These are phyloP conservation scores for Pyrenochaeta sp. DNA, from an alignment of 2,329 filamentous ascomycete species.

Conservation along the genomic window DNA sequence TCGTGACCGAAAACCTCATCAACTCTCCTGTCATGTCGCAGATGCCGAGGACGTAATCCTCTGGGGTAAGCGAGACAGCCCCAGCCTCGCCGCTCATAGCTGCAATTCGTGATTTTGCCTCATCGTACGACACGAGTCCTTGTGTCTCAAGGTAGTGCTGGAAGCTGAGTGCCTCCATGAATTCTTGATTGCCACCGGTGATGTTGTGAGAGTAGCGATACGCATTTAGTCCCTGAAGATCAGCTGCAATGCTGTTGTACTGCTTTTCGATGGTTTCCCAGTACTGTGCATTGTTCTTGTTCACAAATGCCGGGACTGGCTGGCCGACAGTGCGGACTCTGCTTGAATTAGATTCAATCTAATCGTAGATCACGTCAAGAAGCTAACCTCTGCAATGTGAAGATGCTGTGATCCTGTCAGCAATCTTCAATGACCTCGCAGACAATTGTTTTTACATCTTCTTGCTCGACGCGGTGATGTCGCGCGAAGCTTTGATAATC, in stretches of 20 bases:
- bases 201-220: slow-evolving; percentile 83
- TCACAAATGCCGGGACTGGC: slow-evolving; percentile 72
- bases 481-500: slow-evolving; percentile 88
- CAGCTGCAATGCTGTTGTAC: slow-evolving; percentile 72
- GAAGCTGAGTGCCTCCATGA: slow-evolving; percentile 90
- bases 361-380: not conserved
- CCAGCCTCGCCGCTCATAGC: slow-evolving; percentile 49
- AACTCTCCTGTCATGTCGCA: slow-evolving; percentile 96
- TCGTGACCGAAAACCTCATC: slow-evolving; percentile 95
- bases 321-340: slow-evolving; percentile 70
- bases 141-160: slow-evolving; percentile 85
- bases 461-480: slow-evolving; percentile 94
- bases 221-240: slow-evolving; percentile 80
- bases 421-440: not conserved
- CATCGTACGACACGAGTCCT: slow-evolving; percentile 72
- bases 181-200: slow-evolving; percentile 86
- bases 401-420: slow-evolving; percentile 67
- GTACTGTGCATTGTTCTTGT: slow-evolving; percentile 74
- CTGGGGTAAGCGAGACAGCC: slow-evolving; percentile 72
- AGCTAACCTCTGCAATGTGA: slow-evolving; percentile 77
- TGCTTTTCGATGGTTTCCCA: slow-evolving; percentile 75
- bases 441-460: slow-evolving; percentile 75
- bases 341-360: slow-evolving; percentile 8
- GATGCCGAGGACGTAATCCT: slow-evolving; percentile 89
- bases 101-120: slow-evolving; percentile 58